phyloP scores from a whole-genome alignment of 371 early-diverging fungal species.

The Mucor velutinosus region DNA sequence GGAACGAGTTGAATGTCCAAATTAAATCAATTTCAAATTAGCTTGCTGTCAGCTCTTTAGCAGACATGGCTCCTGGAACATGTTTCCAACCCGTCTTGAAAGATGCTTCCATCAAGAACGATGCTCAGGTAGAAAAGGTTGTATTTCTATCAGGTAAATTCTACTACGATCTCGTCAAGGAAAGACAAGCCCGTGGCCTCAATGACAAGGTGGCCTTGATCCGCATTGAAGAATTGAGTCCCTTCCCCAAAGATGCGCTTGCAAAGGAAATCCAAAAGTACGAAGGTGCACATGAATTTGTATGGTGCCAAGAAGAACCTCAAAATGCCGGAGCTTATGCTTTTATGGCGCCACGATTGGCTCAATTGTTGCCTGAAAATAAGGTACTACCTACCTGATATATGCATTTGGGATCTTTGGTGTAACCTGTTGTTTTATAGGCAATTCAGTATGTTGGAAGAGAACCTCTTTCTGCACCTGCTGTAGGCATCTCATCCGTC shows the following conservation, averaged over 20 bases:
- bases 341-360: slow-evolving; percentile 86
- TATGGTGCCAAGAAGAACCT: slow-evolving; percentile 96
- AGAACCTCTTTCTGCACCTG: slow-evolving; percentile 74
- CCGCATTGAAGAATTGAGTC: slow-evolving; percentile 90
- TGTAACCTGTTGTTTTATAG: slow-evolving; percentile 6
- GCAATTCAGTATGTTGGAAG: slow-evolving; percentile 73
- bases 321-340: slow-evolving; percentile 91
- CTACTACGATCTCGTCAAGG: slow-evolving; percentile 89
- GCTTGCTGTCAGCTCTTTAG: slow-evolving; percentile 69
- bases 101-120: slow-evolving; percentile 52
- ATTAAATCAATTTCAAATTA: slow-evolving; percentile 19
- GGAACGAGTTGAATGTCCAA: not conserved
- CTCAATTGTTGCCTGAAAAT: slow-evolving; percentile 62
- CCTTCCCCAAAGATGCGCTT: slow-evolving; percentile 86
- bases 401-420: not conserved
- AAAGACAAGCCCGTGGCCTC: slow-evolving; percentile 63
- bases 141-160: slow-evolving; percentile 90
- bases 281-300: slow-evolving; percentile 68
- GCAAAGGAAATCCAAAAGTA: slow-evolving; percentile 66
- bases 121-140: slow-evolving; percentile 66
- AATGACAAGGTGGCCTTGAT: slow-evolving; percentile 80
- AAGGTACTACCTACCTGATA: slow-evolving; percentile 23
- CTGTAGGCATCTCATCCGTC: slow-evolving; percentile 62
- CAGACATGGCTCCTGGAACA: slow-evolving; percentile 87
- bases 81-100: slow-evolving; percentile 80